These are phyloP conservation scores for Spergularia azorica DNA, from an alignment of 179 eudicot species.

Conservation along the genomic window DNA sequence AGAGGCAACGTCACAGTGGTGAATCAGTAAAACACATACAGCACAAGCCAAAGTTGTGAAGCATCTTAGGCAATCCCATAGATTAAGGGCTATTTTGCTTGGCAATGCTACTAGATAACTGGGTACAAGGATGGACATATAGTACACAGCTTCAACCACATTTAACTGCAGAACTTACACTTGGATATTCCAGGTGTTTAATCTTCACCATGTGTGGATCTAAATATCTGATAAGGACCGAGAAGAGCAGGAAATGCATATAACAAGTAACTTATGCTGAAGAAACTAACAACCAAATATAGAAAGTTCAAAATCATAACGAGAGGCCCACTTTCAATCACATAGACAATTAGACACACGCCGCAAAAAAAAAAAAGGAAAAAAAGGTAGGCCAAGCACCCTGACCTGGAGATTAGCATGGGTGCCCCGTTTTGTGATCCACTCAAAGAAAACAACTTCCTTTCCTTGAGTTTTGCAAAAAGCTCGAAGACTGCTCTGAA, in stretches of 20 bases:
- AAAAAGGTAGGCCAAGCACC: too few species aligned
- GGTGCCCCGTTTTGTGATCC: constrained; percentile 72
- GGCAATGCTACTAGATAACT: too few species aligned
- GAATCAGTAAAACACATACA: neutral
- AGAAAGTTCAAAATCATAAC: neutral
- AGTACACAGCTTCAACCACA: neutral
- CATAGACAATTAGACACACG: neutral
- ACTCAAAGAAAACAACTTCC: constrained; percentile 82
- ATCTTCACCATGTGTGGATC: neutral
- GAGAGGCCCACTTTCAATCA: constrained; percentile 1
- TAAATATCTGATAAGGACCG: neutral
- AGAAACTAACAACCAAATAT: constrained; percentile 2
- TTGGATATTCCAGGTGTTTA: neutral
- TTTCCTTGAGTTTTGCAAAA: constrained; percentile 64
- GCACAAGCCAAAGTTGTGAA: constrained; percentile 4
- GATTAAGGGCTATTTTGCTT: too few species aligned
- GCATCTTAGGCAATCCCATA: neutral
- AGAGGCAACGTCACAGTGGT: neutral
- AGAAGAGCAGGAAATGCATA: neutral
- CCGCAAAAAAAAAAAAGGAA: too few species aligned
- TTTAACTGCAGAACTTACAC: neutral
- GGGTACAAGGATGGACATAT: neutral
- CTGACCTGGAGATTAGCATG: constrained; percentile 95
- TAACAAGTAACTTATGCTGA: constrained; percentile 5
- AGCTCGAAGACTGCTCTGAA: constrained; percentile 60